A percentile compares a stretch with the other conserved stretches of the same genome.
Conservation (phyloP, 345 rosid species). For the Murraya paniculata region DNA sequence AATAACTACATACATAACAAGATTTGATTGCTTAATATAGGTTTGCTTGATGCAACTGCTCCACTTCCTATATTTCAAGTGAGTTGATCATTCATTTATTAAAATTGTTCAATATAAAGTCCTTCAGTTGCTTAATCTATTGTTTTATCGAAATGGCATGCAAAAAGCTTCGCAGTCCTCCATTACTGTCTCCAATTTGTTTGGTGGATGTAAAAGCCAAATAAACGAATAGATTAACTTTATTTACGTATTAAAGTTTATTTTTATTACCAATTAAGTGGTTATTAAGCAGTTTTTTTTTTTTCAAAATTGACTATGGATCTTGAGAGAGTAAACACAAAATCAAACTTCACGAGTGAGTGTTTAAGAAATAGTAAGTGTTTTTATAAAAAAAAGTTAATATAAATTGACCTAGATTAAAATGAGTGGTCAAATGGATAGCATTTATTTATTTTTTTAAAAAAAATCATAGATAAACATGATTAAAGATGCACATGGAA, state of each 20-base stretch:
- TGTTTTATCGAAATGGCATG: not conserved
- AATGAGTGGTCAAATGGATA: not conserved
- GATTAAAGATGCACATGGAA: slow-evolving; percentile 11
- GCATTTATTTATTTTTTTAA: not conserved
- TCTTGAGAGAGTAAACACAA: not conserved
- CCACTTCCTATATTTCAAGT: no score
- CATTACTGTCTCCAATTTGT: not conserved
- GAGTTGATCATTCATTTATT: no score
- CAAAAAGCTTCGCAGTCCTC: not conserved
- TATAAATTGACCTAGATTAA: not conserved
- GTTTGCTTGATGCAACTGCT: no score
- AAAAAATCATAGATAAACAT: not conserved
- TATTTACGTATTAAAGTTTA: no score
- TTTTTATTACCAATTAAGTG: no score
- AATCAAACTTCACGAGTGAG: not conserved
- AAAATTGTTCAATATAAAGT: not conserved
- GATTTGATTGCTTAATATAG: not conserved
- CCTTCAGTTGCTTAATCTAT: not conserved
- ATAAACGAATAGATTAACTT: not conserved
- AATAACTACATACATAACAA: not conserved
- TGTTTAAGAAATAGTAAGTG: no score
- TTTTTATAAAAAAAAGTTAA: no score
- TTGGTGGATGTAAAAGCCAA: not conserved
- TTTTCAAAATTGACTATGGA: no score
- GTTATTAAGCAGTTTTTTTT: no score